Conservation (phyloP, 2,329 filamentous ascomycete species). For the Emergomyces orientalis region DNA sequence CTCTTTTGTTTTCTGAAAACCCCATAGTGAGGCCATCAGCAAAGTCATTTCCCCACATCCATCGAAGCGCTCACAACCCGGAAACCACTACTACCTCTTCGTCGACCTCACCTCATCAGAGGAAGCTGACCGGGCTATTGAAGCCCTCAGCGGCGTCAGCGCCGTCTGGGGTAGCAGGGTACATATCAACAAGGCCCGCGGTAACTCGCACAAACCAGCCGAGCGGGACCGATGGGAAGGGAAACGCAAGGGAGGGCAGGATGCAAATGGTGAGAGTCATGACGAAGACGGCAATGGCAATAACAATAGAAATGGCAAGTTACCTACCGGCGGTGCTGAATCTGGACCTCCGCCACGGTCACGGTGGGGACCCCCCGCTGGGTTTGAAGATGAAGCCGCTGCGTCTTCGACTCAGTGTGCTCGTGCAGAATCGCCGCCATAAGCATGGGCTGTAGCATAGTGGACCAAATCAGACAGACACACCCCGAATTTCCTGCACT, state of each 20-base stretch:
- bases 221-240: conserved; percentile 21
- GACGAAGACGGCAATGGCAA: conserved; percentile 1
- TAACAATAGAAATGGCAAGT: neutral
- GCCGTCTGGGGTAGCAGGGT: conserved; percentile 34
- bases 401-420: neutral
- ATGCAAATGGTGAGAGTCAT: neutral
- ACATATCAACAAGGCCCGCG: conserved; percentile 34
- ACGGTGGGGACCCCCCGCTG: conserved; percentile 2
- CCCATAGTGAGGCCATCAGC: conserved; percentile 36
- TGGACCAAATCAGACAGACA: neutral
- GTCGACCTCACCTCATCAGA: conserved; percentile 51
- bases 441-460: neutral
- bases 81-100: conserved; percentile 56
- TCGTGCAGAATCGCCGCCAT: conserved; percentile 4
- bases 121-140: conserved; percentile 46
- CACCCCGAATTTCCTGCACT: neutral
- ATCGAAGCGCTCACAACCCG: conserved; percentile 43
- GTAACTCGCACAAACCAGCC: conserved; percentile 26
- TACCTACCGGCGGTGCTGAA: neutral
- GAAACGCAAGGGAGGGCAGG: neutral
- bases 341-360: neutral
- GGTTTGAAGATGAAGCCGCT: conserved; percentile 4
- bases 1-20: too few species aligned
- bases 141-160: conserved; percentile 33
- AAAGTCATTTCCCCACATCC: conserved; percentile 51